Evolutionary conservation across 352 stramenopile genomes (phyloP), one percentile per base, ranked within the genome.

Genomic region (Phytophthora melonis): DNA sequence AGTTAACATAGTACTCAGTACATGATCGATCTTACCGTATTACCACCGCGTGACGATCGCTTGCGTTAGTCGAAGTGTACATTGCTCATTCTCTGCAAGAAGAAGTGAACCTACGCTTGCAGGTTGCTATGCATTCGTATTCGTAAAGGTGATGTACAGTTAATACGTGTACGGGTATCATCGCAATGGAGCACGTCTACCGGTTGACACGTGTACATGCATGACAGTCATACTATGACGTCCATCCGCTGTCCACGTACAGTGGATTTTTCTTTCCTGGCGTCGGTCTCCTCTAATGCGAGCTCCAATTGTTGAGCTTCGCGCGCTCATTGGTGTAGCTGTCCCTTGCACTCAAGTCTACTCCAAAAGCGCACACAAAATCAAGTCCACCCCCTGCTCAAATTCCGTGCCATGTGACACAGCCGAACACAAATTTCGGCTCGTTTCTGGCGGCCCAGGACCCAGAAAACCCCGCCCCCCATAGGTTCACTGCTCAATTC

Each of bases 401-500:
- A 32, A 18, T 50, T 70, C 55, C 32, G 13, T 34, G 32, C 60
- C 43, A 54, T 66, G 68, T 67, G 57, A 64, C 50, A 58, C 57
- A 66, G 63, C 55, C 50, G 21, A 52, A 63, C 61, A 63, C 50
- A 45, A 63, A 72, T 47, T n/a, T 30, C 30, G 10, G 8, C 53
- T 34, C 23, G 45, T 50, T 50, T 63, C 53, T 56, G 13, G 14
- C 36, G 36, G 36, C 36, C 36, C 11, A 43, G 36, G 36, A 43
- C 36, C 36, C 10, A 18, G 11, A 30, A 43, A 43, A 18, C 36
- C 36, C 9, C 34, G 34, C 34, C 36, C 11, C 39, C 39, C 16
- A 18, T n/a, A 57, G 66, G 65, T 72, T 68, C 60, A 75, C 67
- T 68, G 9, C 13, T 21, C 23, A 49, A 65, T 63, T 66, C 61